Percentiles rank a stretch among this genome's conserved stretches.
Evolutionary conservation across 306 rosid genomes (phyloP).

Genomic region (Cicer arietinum): DNA sequence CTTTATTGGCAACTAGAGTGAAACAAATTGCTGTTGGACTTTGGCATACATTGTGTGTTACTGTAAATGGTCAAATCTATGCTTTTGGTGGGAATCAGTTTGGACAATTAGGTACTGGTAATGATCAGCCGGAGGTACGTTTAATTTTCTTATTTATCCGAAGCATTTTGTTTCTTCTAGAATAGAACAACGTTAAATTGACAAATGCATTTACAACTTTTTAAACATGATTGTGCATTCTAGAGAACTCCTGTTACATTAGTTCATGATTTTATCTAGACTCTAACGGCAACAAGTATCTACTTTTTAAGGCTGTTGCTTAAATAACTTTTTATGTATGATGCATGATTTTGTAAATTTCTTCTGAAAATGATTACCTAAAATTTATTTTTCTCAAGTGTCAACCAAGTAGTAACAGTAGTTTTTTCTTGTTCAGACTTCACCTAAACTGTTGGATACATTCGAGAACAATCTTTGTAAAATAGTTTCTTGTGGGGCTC

Average conservation of each 20-base stretch:
- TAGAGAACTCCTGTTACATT: not conserved
- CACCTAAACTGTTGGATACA: slow-evolving; percentile 75
- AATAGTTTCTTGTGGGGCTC: slow-evolving; percentile 81
- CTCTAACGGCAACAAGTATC: slow-evolving; percentile 5
- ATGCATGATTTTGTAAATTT: slow-evolving; percentile 13
- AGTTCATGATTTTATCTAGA: not conserved
- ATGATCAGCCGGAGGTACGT: slow-evolving; percentile 76
- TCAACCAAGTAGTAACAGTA: not conserved
- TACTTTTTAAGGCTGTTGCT: not conserved
- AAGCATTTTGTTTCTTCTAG: slow-evolving; percentile 4
- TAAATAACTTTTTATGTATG: not conserved
- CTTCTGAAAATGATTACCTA: not conserved
- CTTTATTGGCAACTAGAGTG: slow-evolving; percentile 61
- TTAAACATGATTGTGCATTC: not conserved
- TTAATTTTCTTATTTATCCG: not conserved
- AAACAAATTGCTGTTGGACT: slow-evolving; percentile 77
- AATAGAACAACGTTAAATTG: not conserved
- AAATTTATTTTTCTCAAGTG: not conserved
- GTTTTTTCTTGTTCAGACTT: slow-evolving; percentile 52
- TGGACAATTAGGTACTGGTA: slow-evolving; percentile 88
- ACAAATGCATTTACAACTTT: not conserved
- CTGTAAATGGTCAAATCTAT: slow-evolving; percentile 67
- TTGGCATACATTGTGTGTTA: slow-evolving; percentile 84
- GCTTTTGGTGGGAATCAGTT: slow-evolving; percentile 94
- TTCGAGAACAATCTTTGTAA: slow-evolving; percentile 64